A percentile compares a stretch with the other conserved stretches of the same genome.
Evolutionary conservation across 1,139 yeast genomes (phyloP).

Genomic region (Lodderomyces orthopsilosis): DNA sequence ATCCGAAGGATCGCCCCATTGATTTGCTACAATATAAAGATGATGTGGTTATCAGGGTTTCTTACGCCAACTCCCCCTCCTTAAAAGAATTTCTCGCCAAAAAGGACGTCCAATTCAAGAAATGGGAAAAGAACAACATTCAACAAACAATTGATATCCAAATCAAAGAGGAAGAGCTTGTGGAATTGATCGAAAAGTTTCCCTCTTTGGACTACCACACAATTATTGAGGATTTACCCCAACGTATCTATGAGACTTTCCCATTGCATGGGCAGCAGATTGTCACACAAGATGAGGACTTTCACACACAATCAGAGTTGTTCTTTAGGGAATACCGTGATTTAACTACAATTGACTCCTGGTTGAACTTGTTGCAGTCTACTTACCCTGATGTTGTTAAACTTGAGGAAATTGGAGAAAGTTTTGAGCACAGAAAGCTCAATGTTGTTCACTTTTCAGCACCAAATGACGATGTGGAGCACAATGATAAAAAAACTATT

Average conservation of each 20-base stretch:
- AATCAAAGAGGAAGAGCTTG: constrained; percentile 22
- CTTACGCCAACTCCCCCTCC: constrained; percentile 18
- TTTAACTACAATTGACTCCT: constrained; percentile 63
- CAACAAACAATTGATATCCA: constrained; percentile 35
- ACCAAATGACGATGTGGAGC: constrained; percentile 40
- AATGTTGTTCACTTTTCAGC: constrained; percentile 63
- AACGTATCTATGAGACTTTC: constrained; percentile 52
- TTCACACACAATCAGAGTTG: constrained; percentile 31
- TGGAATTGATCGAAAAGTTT: constrained; percentile 20
- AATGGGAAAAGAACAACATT: constrained; percentile 33
- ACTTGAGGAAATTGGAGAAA: constrained; percentile 68
- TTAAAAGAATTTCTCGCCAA: constrained; percentile 20
- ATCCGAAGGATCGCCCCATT: constrained; percentile 37
- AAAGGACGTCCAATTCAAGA: constrained; percentile 14
- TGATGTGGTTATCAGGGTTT: constrained; percentile 50
- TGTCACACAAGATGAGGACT: constrained; percentile 16
- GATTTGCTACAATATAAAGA: constrained; percentile 47
- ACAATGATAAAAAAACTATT: constrained; percentile 57
- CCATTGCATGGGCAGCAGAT: constrained; percentile 28
- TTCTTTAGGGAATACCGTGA: constrained; percentile 75
- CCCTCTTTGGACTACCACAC: constrained; percentile 26
- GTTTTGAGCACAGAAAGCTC: constrained; percentile 70
- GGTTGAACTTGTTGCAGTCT: constrained; percentile 60
- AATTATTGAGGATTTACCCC: constrained; percentile 58
- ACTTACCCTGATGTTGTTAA: constrained; percentile 57